Base-by-base conservation (phyloP, 257 asterid genomes). In the Ligustrum vulgare region DNA sequence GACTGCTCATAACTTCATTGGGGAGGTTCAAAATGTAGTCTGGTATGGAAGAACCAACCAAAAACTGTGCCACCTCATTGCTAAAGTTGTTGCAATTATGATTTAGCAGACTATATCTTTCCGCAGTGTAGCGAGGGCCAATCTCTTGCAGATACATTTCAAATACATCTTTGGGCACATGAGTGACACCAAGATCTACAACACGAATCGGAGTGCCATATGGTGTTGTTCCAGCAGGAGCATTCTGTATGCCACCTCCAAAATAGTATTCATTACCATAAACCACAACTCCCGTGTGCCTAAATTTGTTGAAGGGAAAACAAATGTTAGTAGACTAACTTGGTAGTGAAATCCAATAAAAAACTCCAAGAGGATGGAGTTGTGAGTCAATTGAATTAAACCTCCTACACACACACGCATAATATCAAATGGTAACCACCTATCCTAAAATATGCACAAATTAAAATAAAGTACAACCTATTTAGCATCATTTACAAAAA, bases 31-130 rank as follows among this genome's bases (percentile, higher is more conserved):
- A 67, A 72, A 93, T 93, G 83, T 93, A 86, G 20, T 93, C 96
- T 0, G 97, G 98, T 47, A 93, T 87, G 22, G 90, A 60, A 70
- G 86, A 82, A 72, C 96, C 96, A 43, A 87, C 91, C 68, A 93
- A 85, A 81, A 93, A 93, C 88, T 93, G 97, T 37, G 94, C 89
- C 84, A 91, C 91, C 86, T 95, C 99, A 63, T 89, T 93, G 77
- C 93, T 95, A 75, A 95, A 95, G 79, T 95, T 95, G 88, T 95
- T 95, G 83, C 99, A 95, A 74, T 95, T 95, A 79, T 93, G 96
- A 37, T 88, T 80, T 65, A 95, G 69, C 83, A 95, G 80, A 83
- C 91, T 95, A 82, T 95, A 95, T 0, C 92, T 87, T 73, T 90
- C 93, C 72, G 97, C 97, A 15, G 97, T 91, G 79, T 88, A 95